Base-by-base conservation (phyloP, 345 rosid genomes). In the Citrus australasica region DNA sequence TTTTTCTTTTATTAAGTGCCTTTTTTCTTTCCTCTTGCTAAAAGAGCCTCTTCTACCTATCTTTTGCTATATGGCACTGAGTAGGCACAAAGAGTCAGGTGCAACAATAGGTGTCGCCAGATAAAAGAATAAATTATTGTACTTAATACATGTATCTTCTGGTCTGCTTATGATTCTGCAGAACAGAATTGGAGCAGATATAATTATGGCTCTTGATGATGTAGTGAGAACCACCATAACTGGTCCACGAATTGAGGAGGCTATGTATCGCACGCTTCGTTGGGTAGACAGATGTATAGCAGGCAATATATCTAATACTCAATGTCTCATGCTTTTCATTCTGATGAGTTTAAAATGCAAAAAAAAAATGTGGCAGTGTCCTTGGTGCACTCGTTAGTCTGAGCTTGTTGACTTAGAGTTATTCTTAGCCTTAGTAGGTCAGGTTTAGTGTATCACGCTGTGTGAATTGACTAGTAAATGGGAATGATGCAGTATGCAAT, bases 171-270 rank as follows among this genome's bases (percentile, higher is more conserved):
- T 38, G 69, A 65, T 66, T 58, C 40, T 85, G 74, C 92, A 92
- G 97, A 92, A 91, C 76, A 88, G 89, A 83, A 91, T 92, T 73
- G 97, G 97, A 75, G 97, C 97, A 59, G 94, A 92, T 85, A 91
- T 92, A 71, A 92, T 92, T 76, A 91, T 92, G 97, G 97, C 97
- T 66, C 94, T 91, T 69, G 94, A 92, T 83, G 97, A 92, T 88
- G 97, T 91, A 27, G 97, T 92, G 51, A 92, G 38, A 84, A 92
- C 97, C 60, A 92, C 95, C 69, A 90, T 86, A 78, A 92, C 89
- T 24, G 97, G 97, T 70, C 95, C 93, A 61, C 85, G 97, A 63
- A 86, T 92, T 74, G 91, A 89, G 85, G 97, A 91, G 80, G 97
- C 97, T 81, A 92, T 88, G 97, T 84, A 88, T 76, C 94, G 92